Conservation (phyloP, 176 grass and related monocot genomes). For the Avena atlantica region DNA sequence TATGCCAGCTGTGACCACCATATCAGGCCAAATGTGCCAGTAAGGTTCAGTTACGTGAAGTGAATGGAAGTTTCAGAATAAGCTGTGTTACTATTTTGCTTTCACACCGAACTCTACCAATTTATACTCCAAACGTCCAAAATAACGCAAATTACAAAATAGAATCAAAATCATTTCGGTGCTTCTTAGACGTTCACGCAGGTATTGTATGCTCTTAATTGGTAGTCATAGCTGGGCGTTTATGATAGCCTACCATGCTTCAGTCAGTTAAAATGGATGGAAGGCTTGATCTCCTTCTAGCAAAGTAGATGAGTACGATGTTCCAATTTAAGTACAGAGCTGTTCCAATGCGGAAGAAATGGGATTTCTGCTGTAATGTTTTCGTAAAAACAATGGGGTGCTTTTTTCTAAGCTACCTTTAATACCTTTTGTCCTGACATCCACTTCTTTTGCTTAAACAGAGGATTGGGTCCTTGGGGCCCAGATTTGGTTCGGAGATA, state of each 20-base stretch:
- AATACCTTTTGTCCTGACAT: conserved; percentile 12
- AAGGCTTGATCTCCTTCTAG: conserved; percentile 10
- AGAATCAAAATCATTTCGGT: not conserved
- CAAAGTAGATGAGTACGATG: not conserved
- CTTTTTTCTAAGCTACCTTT: not conserved
- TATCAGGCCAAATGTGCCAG: not conserved
- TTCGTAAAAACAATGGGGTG: not conserved
- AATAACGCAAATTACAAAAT: not conserved
- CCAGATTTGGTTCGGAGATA: conserved; percentile 84
- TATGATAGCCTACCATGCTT: not conserved
- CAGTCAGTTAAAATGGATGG: not conserved
- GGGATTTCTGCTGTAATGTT: conserved; percentile 17
- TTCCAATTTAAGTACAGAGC: not conserved
- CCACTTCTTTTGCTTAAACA: conserved; percentile 50
- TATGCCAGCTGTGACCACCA: not conserved
- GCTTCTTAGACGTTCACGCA: not conserved
- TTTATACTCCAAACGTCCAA: not conserved
- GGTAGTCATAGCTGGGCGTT: not conserved
- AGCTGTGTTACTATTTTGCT: not conserved
- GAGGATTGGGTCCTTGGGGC: conserved; percentile 97
- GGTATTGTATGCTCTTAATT: not conserved
- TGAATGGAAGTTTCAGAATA: conserved; percentile 1
- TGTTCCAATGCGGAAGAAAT: not conserved
- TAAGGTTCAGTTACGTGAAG: not conserved
- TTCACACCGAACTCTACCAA: not conserved